Base-by-base conservation (phyloP, 108 stramenopile genomes). In the Cyclotella atomus region DNA sequence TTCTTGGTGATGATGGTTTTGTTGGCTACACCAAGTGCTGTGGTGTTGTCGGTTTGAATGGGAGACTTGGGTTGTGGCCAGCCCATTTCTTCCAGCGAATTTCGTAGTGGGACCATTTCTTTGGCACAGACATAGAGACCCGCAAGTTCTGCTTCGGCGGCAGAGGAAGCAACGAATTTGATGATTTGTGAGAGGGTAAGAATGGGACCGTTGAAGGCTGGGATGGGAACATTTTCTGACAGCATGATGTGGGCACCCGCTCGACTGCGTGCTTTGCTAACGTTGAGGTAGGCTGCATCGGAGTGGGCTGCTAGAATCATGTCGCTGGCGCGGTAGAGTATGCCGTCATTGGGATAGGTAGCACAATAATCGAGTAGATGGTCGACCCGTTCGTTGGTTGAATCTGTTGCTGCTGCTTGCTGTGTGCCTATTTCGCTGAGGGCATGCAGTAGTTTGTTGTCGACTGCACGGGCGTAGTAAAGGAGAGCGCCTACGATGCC, bases 311-410 rank as follows among this genome's bases (percentile, higher is more conserved):
- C n/a, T 14, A 83, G 73, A 27, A 66, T 24, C 84, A 85, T 80
- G 57, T 62, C 74, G 29, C 70, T 80, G 67, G 70, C 65, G 16
- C 33, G 59, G 60, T 74, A 81, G 71, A n/a, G n/a, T n/a, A n/a
- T n/a, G n/a, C n/a, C n/a, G n/a, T n/a, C n/a, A n/a, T n/a, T n/a
- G n/a, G n/a, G 82, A 47, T 87, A 52, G 0, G 79, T 75, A 41
- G 83, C 82, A 0, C 59, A 62, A 57, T 87, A 87, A 49, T 87
- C 77, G 16, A 87, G 76, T 1, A 87, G 52, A 21, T 73, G 61
- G 15, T 21, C 56, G 71, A 53, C 56, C 32, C 16, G 41, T 28
- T 38, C 20, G 27, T 50, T 49, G 32, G 60, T 76, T 12, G 54
- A 12, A 43, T 44, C 38, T 6, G 68, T 71, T 25, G 75, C 36